Conservation (phyloP, 345 rosid genomes). For the Mangifera indica region DNA sequence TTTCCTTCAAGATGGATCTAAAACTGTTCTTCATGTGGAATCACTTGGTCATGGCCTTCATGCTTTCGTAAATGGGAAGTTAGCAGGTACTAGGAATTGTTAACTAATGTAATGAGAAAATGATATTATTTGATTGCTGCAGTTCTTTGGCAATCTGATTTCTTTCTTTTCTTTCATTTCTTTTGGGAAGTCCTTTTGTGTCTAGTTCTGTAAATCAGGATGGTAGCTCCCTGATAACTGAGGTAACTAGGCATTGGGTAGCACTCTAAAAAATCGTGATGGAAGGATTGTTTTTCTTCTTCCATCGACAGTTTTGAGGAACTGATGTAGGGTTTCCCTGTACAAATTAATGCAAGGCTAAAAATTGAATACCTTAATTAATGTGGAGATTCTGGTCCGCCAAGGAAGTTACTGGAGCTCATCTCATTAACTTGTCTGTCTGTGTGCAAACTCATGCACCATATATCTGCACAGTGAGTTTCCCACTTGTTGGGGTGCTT, state of each 20-base stretch:
- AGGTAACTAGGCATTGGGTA: neutral
- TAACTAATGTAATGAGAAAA: neutral
- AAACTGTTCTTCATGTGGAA: slow-evolving; percentile 66
- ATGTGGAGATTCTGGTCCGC: neutral
- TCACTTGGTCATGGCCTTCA: slow-evolving; percentile 87
- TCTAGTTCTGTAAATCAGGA: neutral
- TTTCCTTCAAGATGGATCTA: slow-evolving; percentile 66
- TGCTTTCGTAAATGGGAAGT: slow-evolving; percentile 77
- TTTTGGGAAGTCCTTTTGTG: neutral
- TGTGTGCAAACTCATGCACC: neutral
- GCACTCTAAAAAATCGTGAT: neutral
- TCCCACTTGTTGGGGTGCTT: neutral
- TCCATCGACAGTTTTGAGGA: neutral
- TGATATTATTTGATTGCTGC: neutral
- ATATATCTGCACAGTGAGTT: neutral
- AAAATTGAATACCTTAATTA: neutral
- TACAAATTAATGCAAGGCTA: neutral
- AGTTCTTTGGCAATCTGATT: neutral
- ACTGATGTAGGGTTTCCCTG: neutral
- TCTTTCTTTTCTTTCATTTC: neutral
- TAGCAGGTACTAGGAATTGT: slow-evolving; percentile 49
- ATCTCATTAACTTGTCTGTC: neutral
- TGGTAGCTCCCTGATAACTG: neutral
- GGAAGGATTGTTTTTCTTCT: slow-evolving; percentile 8
- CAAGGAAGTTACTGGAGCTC: neutral